These are phyloP conservation scores for Helotiales sp. DNA, from an alignment of 2,329 filamentous ascomycete genomes.

Conservation along the genomic window DNA sequence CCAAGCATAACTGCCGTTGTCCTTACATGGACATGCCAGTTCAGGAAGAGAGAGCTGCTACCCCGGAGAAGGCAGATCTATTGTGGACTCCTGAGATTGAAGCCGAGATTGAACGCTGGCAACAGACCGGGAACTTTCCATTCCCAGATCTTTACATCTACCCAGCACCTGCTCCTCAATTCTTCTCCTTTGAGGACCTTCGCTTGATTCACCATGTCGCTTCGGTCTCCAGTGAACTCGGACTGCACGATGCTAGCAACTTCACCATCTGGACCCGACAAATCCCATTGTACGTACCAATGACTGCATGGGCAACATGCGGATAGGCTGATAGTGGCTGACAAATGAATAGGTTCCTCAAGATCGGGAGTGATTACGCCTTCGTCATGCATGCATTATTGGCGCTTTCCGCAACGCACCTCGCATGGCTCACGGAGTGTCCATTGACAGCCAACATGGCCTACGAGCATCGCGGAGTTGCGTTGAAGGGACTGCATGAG, in stretches of 20 bases:
- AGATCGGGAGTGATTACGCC: conserved; percentile 75
- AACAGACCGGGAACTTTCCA: conserved; percentile 79
- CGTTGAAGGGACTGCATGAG: conserved; percentile 83
- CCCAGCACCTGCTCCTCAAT: conserved; percentile 70
- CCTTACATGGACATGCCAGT: conserved; percentile 90
- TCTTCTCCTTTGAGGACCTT: conserved; percentile 75
- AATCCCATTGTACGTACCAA: conserved; percentile 76
- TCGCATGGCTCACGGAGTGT: conserved; percentile 86
- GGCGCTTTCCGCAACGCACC: conserved; percentile 90
- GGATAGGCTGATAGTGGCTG: conserved; percentile 21
- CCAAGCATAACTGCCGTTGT: conserved; percentile 97
- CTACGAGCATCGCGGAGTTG: conserved; percentile 83
- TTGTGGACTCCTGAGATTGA: conserved; percentile 88
- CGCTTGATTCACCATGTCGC: conserved; percentile 90
- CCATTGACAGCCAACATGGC: conserved; percentile 83
- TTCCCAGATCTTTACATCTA: conserved; percentile 80
- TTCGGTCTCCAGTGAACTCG: conserved; percentile 80
- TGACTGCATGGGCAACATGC: conserved; percentile 8
- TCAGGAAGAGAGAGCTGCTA: conserved; percentile 61
- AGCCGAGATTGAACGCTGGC: conserved; percentile 78
- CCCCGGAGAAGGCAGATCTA: conserved; percentile 66
- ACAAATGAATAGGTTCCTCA: conserved; percentile 64
- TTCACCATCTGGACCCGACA: conserved; percentile 92
- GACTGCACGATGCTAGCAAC: conserved; percentile 72
- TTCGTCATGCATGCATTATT: conserved; percentile 95